phyloP scores from a whole-genome alignment of 305 asterid species.

The Rubia balearica region DNA sequence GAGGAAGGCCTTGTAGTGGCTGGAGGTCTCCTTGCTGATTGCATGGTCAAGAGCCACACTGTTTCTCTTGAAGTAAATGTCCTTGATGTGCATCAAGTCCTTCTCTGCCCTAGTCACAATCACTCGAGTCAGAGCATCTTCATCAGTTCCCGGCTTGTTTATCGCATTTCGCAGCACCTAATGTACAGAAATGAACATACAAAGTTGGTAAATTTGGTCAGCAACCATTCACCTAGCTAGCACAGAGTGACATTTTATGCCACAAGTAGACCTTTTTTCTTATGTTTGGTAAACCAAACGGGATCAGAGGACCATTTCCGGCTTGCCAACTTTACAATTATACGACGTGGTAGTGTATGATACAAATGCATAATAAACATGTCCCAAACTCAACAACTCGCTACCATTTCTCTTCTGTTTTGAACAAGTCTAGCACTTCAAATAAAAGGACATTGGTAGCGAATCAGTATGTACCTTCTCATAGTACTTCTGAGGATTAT shows the following conservation, averaged over 20 bases:
- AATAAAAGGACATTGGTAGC: background rate
- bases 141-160: constrained; percentile 42
- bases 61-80: constrained; percentile 49
- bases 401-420: background rate
- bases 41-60: constrained; percentile 50
- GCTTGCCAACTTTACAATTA: background rate
- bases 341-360: background rate
- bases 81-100: constrained; percentile 50
- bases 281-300: background rate
- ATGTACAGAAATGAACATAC: background rate
- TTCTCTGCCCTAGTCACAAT: constrained; percentile 58
- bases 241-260: background rate
- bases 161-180: constrained; percentile 48
- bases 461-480: constrained; percentile 45
- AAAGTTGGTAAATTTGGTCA: background rate
- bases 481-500: constrained; percentile 53
- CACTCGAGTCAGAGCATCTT: constrained; percentile 49
- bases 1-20: constrained; percentile 61
- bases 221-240: background rate
- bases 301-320: background rate
- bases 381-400: background rate
- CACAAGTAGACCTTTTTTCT: background rate
- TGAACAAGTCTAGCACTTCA: background rate
- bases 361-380: background rate
- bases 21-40: constrained; percentile 59